Evolutionary conservation across 2,329 filamentous ascomycete species (phyloP).

Genomic region (Chaetomium olivaceum): DNA sequence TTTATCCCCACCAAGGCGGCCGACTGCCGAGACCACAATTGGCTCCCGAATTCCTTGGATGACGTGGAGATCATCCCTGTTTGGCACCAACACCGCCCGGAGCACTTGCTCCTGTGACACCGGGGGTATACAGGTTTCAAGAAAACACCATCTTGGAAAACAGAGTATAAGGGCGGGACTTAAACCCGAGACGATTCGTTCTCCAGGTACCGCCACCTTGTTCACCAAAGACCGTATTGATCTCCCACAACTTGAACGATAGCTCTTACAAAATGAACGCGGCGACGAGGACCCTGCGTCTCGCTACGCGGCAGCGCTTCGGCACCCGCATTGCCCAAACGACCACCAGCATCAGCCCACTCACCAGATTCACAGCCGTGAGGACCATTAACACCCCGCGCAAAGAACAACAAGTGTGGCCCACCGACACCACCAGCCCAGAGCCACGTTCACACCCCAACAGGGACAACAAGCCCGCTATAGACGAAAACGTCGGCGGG

Average conservation of each 20-base stretch:
- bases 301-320: conserved; percentile 13
- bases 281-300: conserved; percentile 16
- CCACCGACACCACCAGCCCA: neutral
- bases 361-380: neutral
- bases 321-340: conserved; percentile 1
- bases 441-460: conserved; percentile 11
- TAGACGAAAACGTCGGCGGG: conserved; percentile 9
- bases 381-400: conserved; percentile 8
- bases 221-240: neutral
- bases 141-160: neutral
- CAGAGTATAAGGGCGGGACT: neutral
- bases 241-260: too few species aligned
- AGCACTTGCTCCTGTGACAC: neutral
- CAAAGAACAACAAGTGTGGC: neutral
- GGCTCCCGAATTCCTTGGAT: neutral
- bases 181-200: neutral
- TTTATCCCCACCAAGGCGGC: neutral
- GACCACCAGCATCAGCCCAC: neutral
- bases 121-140: neutral
- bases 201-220: neutral
- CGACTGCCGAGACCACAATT: neutral
- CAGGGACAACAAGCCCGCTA: neutral
- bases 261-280: conserved; percentile 13
- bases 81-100: neutral
- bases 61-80: conserved; percentile 14